Base-by-base conservation (phyloP, 2,329 filamentous ascomycete genomes). In the Calonectria pauciramosa region DNA sequence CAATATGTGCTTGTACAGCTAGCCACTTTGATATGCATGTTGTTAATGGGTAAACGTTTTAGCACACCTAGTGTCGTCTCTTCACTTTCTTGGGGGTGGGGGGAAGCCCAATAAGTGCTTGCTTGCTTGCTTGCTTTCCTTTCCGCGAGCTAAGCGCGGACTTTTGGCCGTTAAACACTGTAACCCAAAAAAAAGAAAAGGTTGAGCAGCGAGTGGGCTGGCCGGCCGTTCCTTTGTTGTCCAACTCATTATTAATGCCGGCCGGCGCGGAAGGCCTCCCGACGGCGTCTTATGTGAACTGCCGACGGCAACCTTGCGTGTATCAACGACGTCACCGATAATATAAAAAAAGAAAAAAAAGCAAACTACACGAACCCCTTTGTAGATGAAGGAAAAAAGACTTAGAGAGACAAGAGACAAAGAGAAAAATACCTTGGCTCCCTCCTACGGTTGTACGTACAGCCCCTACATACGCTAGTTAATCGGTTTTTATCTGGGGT, bases 401-500 rank as follows among this genome's bases (percentile, higher is more conserved):
- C 32, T n/a, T n/a, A n/a, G n/a, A 23, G 9, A 38, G 30, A 23
- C 23, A 44, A 36, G 20, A 26, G n/a, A n/a, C 11, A 28, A n/a
- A 16, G 18, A 44, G 41, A 34, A 71, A 47, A 26, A 6, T 11
- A 13, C 20, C 10, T 20, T 23, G 18, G 23, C 20, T 20, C 16
- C 4, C 28, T 44, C 2, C 10, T 7, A n/a, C 52, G n/a, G n/a
- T n/a, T n/a, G n/a, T n/a, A n/a, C 38, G 32, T 38, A 38, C 54
- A 59, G 47, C 49, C 23, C 59, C 44, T 36, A 49, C 54, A 20
- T 66, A 73, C 71, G 32, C 66, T 68, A 70, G 71, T 59, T 60
- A 59, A 67, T 66, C 59, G 51, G 41, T 66, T 64, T 36, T 36
- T 70, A 70, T 73, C 68, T 66, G 70, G 75, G 73, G 63, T 23